phyloP scores from a whole-genome alignment of 2,329 filamentous ascomycete genomes.

The Phyllachora maydis region DNA sequence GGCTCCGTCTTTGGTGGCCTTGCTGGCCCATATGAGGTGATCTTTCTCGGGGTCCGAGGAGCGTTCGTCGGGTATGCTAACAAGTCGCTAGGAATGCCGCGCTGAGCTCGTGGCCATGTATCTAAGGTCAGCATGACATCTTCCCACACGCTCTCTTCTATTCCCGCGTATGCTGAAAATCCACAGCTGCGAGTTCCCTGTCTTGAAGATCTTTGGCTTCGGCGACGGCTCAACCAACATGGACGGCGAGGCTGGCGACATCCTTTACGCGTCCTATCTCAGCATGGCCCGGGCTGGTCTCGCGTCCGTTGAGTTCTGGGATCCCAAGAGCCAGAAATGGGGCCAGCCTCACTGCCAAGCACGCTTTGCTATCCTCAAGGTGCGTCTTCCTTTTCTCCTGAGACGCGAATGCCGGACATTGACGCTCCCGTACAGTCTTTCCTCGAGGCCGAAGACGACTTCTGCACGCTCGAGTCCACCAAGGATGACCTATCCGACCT shows the following conservation, averaged over 20 bases:
- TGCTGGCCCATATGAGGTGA: constrained; percentile 63
- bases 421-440: constrained; percentile 37
- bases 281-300: constrained; percentile 90
- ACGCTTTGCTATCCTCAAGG: constrained; percentile 65
- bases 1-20: constrained; percentile 77
- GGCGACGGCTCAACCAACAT: constrained; percentile 59
- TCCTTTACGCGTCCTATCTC: constrained; percentile 76
- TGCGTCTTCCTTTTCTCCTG: constrained; percentile 4
- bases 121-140: constrained; percentile 17
- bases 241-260: constrained; percentile 57
- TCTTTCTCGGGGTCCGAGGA: too few species aligned
- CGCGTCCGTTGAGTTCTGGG: constrained; percentile 80
- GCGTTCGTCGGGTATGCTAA: constrained; percentile 1
- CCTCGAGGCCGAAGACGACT: constrained; percentile 67
- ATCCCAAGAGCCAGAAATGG: constrained; percentile 79
- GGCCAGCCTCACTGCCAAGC: constrained; percentile 85
- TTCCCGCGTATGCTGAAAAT: constrained; percentile 3
- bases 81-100: constrained; percentile 43
- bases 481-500: constrained; percentile 60
- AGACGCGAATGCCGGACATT: not conserved
- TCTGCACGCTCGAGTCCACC: constrained; percentile 61
- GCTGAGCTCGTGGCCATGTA: constrained; percentile 90
- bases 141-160: not conserved
- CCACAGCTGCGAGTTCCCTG: constrained; percentile 60
- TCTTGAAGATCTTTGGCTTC: constrained; percentile 81